A percentile compares a stretch with the other conserved stretches of the same genome.
phyloP scores from a whole-genome alignment of 2,329 filamentous ascomycete species.

The Thielaviopsis musarum region DNA sequence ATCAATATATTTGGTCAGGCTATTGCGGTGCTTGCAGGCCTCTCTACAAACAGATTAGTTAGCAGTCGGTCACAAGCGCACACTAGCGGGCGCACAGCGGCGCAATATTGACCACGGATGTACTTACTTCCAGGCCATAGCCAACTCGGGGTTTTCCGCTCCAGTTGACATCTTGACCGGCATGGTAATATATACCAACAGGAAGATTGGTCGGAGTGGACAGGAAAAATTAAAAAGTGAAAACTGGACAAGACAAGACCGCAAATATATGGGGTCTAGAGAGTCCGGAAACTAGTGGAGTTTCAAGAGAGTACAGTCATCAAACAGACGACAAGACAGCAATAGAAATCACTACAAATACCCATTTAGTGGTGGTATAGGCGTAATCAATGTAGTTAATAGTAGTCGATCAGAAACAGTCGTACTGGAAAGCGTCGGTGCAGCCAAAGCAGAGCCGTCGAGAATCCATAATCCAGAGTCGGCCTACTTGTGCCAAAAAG shows the following conservation, averaged over 20 bases:
- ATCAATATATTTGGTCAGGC: conserved; percentile 27
- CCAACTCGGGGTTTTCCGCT: conserved; percentile 10
- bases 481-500: conserved; percentile 8
- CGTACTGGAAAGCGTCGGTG: conserved; percentile 6
- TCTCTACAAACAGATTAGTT: conserved; percentile 18
- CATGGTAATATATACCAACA: neutral
- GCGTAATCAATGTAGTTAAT: neutral
- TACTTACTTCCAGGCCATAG: conserved; percentile 13
- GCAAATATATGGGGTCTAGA: neutral
- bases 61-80: neutral
- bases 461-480: conserved; percentile 12
- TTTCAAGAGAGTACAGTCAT: neutral
- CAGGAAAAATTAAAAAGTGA: neutral
- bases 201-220: neutral
- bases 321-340: neutral
- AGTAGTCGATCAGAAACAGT: conserved; percentile 4
- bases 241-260: neutral
- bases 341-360: neutral
- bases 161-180: conserved; percentile 6
- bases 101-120: neutral
- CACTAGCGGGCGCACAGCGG: neutral
- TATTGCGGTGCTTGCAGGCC: conserved; percentile 27
- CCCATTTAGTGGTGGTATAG: neutral
- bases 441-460: conserved; percentile 9
- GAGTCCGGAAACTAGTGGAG: neutral